Evolutionary conservation across 2,329 filamentous ascomycete genomes (phyloP), one percentile per base, ranked within the genome.

Genomic region (Hypoxylon sp.): DNA sequence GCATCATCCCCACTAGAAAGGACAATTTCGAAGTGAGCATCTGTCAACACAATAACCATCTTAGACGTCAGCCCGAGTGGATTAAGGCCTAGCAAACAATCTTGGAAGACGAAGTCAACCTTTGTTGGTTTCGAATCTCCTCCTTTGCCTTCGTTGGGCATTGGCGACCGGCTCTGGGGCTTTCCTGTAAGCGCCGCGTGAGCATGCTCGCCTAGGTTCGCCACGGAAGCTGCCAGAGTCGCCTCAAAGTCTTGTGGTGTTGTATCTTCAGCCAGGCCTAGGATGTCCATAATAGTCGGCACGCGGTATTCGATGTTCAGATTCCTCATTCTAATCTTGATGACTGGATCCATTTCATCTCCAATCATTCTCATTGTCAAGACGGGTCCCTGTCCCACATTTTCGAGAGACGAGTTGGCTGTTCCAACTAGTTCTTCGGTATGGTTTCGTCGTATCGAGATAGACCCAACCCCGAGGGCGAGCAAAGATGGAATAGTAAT

Each of bases 351-450:
- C 80, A 96, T 92, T 76, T 98, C 95, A 75, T 98, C 94, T 0
- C 93, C 93, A 70, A 99, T 92, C 81, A 97, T 91, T 52, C 96
- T 88, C 63, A 92, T 88, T 90, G 97, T 97, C 56, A 98, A 77
- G 69, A 94, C 92, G 1, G 87, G 80, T 2, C 75, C 58, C 47
- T 68, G 23, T 48, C 61, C 51, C 21, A 69, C 32, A 71, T 76
- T 41, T 73, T 76, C 58, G 70, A 72, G 25, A 74, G 76, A 62
- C 70, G 63, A 55, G 69, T 75, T 14, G 3, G 76, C 75, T 16
- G 83, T 88, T 41, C 89, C 89, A 4, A 98, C 73, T 11, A 99
- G 81, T 48, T 92, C 87, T 75, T 97, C 92, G 0, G 81, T 82
- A 1, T 83, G 81, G 70, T 94, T 93, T 34, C 93, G 87, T 52